Base-by-base conservation (phyloP, 2,329 filamentous ascomycete species). In the Bipolaris victoriae region DNA sequence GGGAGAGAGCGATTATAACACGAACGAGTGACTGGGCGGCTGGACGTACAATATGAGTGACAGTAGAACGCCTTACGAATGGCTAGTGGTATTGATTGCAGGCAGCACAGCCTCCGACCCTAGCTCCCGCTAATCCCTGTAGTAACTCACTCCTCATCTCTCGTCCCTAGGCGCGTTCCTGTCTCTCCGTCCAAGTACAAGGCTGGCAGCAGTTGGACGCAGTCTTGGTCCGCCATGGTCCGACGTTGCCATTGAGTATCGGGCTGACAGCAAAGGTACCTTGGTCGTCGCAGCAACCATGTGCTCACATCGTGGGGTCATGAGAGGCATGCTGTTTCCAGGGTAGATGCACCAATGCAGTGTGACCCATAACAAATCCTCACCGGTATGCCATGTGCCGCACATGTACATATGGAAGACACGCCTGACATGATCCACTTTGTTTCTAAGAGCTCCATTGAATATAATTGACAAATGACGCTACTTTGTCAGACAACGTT, bases 401-500 rank as follows among this genome's bases (percentile, higher is more conserved):
- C 36, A 50, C 55, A 54, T 20, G 33, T 36, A 58, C 45, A 36
- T 47, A 29, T 41, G 37, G 36, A 57, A 45, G 49, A 60, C 57
- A 57, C 45, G 48, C 47, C 46, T 46, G 33, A 31, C 7, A 13
- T 51, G 31, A 44, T 55, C 52, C 39, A 45, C 35, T 18, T 46
- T 47, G 22, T 40, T 46, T 22, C 29, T 48, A 29, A 36, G 35
- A 46, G 60, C 44, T 48, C 67, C 65, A 71, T 73, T 74, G 58
- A 65, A 68, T 70, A 63, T 67, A 63, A 58, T 67, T 55, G 67
- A 69, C 62, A 67, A 61, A 67, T 57, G 49, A 69, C 64, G 64
- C 70, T 71, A 66, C 60, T 60, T 62, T 64, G 22, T 61, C 56
- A 64, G 61, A 59, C 59, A 62, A 60, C 47, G 49, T 60, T 51